Evolutionary conservation across 495 filamentous ascomycete genomes (phyloP).

Genomic region (Xylaria nigripes): DNA sequence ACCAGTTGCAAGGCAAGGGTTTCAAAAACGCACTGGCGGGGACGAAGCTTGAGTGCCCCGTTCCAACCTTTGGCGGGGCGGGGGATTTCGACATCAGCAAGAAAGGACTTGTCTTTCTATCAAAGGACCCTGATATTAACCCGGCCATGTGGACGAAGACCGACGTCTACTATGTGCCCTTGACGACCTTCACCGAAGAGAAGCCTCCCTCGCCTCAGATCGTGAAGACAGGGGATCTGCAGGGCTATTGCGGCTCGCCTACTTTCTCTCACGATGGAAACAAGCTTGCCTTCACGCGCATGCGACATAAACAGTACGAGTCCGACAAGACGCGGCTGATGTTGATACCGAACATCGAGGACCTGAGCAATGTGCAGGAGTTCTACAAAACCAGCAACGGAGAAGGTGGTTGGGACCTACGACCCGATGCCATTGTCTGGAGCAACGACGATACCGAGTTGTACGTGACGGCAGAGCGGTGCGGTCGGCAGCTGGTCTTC

Average conservation of each 20-base stretch:
- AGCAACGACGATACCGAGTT: conserved; percentile 55
- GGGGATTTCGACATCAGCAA: conserved; percentile 50
- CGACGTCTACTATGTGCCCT: conserved; percentile 63
- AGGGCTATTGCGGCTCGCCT: conserved; percentile 69
- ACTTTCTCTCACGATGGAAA: conserved; percentile 67
- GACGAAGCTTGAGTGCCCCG: conserved; percentile 51
- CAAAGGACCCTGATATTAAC: conserved; percentile 72
- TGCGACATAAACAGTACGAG: conserved; percentile 78
- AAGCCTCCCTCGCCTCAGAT: conserved; percentile 37
- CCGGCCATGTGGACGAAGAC: conserved; percentile 76
- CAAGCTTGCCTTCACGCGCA: conserved; percentile 70
- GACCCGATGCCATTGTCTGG: conserved; percentile 59
- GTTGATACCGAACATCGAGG: conserved; percentile 49
- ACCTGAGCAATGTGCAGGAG: conserved; percentile 54
- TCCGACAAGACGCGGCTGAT: conserved; percentile 78
- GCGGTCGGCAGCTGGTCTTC: conserved; percentile 56
- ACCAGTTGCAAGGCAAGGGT: conserved; percentile 29
- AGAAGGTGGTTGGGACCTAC: conserved; percentile 57
- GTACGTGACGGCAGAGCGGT: conserved; percentile 59
- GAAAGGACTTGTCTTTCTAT: conserved; percentile 65
- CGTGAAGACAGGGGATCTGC: conserved; percentile 41
- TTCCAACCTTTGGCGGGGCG: conserved; percentile 47
- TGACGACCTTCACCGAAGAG: conserved; percentile 49
- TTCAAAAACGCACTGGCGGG: conserved; percentile 53
- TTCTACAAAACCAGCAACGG: conserved; percentile 56